Base-by-base conservation (phyloP, 805 yeast genomes). In the Spathaspora hagerdaliae region DNA sequence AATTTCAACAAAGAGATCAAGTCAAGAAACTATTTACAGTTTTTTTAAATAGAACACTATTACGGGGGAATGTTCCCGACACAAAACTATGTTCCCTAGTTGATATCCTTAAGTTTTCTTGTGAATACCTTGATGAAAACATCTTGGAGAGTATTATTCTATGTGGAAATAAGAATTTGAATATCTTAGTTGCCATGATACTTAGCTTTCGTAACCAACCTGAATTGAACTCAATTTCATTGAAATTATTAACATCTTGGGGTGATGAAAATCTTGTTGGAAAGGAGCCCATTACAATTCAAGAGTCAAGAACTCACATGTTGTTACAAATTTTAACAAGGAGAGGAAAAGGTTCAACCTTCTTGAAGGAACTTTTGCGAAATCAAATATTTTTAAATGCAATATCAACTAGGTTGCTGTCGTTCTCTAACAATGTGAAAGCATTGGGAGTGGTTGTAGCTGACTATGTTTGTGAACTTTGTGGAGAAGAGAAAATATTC, bases 401-500 rank as follows among this genome's bases (percentile, higher is more conserved):
- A 0, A 69, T 85, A n/a, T 75, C 85, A 0, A 63, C 70, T 42
- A 67, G 83, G 33, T 65, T 85, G n/a, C 72, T 71, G 26, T 76
- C 85, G 0, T 69, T 71, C 38, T 70, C 79, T 1, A 54, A 59
- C 1, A 57, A 55, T n/a, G 61, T 74, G 1, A 73, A 87, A 45
- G 56, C 69, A 11, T 59, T 82, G 31, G 90, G 83, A 0, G 78
- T 84, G 59, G 55, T 75, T 12, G 58, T 84, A 6, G 87, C 87
- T 1, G 84, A 83, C 53, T 56, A 59, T 12, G 57, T 79, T 1
- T 71, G 78, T 50, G 61, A 52, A 15, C 41, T 61, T 14, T 59
- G 61, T 13, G 60, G 60, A 0, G 55, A 58, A 14, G 62, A 58
- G 1, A 52, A 51, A 39, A 69, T 72, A 3, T 72, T 72, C 50